Base-by-base conservation (phyloP, 2,329 filamentous ascomycete species). In the Botrytis fabae region DNA sequence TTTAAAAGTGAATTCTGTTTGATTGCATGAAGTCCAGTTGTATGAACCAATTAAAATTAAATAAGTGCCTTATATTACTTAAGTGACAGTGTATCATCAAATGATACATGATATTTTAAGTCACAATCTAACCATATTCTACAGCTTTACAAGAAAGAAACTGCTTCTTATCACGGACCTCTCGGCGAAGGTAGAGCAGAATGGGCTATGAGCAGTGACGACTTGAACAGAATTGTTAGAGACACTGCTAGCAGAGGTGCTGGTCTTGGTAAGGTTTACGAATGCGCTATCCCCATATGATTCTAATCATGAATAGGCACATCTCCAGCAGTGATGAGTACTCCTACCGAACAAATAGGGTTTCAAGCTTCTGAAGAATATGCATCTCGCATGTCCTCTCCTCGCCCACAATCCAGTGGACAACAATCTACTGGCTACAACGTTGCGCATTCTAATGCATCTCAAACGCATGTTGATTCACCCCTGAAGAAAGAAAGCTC, bases 291-390 rank as follows among this genome's bases (percentile, higher is more conserved):
- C 69, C 74, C 75, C 74, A 51, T 57, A 60, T 51, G 14, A 63
- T 54, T 73, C 77, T 80, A 78, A 82, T 80, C 74, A 64, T 66
- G 76, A 76, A 74, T 80, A 96, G 93, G 90, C 75, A 89, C 89
- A 59, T 89, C 88, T 60, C 84, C 86, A 69, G 87, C 88, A 69
- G 86, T 89, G 73, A 83, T 88, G 68, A 90, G 93, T 73, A 96
- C 94, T 6, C 96, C 96, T 3, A 93, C 93, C 78, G 95, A 98
- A 79, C 93, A 98, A 80, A 90, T 97, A 78, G 96, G 93, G 32
- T 97, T 95, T 83, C 89, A 94, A 75, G 95, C 94, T 20, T 91
- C 90, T 18, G 94, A 98, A 76, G 91, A 97, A 80, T 97, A 94
- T 80, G 87, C 90, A 25, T 92, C 91, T 44, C 91, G 93, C 74